Percentiles rank a stretch among this genome's conserved stretches.
phyloP scores from a whole-genome alignment of 768 basidiomycete genomes.

The Leucocoprinus sp. region DNA sequence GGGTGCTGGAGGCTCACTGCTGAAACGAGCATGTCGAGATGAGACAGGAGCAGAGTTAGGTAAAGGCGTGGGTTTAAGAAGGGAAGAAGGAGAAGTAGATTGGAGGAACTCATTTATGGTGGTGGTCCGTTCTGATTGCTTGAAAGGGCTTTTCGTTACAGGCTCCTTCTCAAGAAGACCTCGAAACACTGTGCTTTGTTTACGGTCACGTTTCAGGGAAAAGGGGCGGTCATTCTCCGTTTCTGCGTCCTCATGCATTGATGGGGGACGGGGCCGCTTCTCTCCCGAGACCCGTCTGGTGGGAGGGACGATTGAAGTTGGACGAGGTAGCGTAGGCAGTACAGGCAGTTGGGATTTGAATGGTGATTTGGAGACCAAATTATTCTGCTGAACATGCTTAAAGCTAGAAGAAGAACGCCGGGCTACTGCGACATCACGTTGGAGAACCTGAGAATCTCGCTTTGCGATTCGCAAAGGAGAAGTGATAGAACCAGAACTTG shows the following conservation, averaged over 20 bases:
- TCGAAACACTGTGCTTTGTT: constrained; percentile 69
- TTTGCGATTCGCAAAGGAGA: constrained; percentile 73
- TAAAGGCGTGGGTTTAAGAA: constrained; percentile 16
- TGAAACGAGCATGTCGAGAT: constrained; percentile 4
- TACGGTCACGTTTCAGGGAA: constrained; percentile 60
- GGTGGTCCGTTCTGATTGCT: constrained; percentile 19
- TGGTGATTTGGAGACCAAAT: constrained; percentile 80
- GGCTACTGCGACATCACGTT: constrained; percentile 44
- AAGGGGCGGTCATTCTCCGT: constrained; percentile 64
- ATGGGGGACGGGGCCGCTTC: constrained; percentile 66
- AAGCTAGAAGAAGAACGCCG: constrained; percentile 74
- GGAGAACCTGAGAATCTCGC: constrained; percentile 42
- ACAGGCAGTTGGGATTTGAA: constrained; percentile 63
- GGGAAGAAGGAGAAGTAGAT: constrained; percentile 20
- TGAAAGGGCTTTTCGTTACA: constrained; percentile 80
- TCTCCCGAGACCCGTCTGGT: constrained; percentile 62
- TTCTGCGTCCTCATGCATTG: constrained; percentile 63
- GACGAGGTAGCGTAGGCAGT: constrained; percentile 33
- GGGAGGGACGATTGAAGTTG: constrained; percentile 26
- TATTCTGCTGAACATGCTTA: constrained; percentile 67
- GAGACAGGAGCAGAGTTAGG: constrained; percentile 14
- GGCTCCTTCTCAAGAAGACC: constrained; percentile 68
- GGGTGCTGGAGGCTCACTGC: constrained; percentile 22
- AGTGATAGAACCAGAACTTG: constrained; percentile 31
- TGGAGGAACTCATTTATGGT: constrained; percentile 23